These are phyloP conservation scores for Chaetomidium leptoderma DNA, from an alignment of 495 filamentous ascomycete species.

Conservation along the genomic window DNA sequence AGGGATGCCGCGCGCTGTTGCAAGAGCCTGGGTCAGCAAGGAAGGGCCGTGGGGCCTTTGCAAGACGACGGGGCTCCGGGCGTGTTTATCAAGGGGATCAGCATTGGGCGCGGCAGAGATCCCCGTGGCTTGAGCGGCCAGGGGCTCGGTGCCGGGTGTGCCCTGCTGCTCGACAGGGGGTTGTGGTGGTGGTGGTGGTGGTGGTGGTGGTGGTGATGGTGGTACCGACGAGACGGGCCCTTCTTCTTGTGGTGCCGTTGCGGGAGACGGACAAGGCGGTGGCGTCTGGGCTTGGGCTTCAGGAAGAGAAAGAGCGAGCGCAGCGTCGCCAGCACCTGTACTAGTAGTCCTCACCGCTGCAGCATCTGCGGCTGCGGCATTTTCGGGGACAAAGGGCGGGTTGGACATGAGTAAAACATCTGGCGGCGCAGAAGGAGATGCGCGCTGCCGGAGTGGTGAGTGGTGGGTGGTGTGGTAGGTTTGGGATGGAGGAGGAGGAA, in stretches of 20 bases:
- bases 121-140: slow-evolving; percentile 24
- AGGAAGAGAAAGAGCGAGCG: slow-evolving; percentile 7
- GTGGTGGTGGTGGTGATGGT: slow-evolving; percentile 31
- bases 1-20: slow-evolving; percentile 49
- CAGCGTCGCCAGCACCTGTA: slow-evolving; percentile 26
- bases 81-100: slow-evolving; percentile 47
- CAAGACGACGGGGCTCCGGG: slow-evolving; percentile 37
- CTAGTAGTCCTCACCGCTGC: slow-evolving; percentile 45
- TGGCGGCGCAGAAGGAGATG: slow-evolving; percentile 32
- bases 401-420: slow-evolving; percentile 52
- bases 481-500: neutral
- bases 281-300: slow-evolving; percentile 6
- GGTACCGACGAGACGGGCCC: slow-evolving; percentile 27
- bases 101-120: slow-evolving; percentile 30
- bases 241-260: slow-evolving; percentile 18
- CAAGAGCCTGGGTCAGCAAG: slow-evolving; percentile 49
- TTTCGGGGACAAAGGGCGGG: slow-evolving; percentile 39
- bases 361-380: slow-evolving; percentile 49
- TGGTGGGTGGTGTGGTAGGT: neutral
- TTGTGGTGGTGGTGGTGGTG: slow-evolving; percentile 21
- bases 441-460: slow-evolving; percentile 8
- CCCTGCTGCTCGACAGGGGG: slow-evolving; percentile 26
- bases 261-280: slow-evolving; percentile 15
- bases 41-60: slow-evolving; percentile 44
- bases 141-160: slow-evolving; percentile 27